Evolutionary conservation across 2,329 filamentous ascomycete species (phyloP), one percentile per base, ranked within the genome.

Genomic region (Apiospora sp.): DNA sequence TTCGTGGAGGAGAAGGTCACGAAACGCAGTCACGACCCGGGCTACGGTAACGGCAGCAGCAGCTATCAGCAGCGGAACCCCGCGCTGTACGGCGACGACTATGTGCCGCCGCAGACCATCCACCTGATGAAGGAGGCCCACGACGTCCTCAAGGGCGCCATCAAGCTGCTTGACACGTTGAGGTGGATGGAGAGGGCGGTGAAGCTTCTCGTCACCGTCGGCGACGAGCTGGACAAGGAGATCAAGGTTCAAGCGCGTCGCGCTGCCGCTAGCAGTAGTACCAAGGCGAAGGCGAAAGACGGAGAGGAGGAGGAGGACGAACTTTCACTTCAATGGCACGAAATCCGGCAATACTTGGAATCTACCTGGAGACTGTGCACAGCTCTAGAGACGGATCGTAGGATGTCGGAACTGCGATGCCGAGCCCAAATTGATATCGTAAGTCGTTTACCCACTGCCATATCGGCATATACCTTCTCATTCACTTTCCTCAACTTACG

Each of bases 41-140:
- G 46, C 10, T 27, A 58, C 22, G 27, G 43, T 16, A 69, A 46
- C 14, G 30, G 46, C 19, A n/a, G 34, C 14, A 48, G 67, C 68
- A 30, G 70, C 22, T n/a, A 49, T 16, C 51, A 70, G 16, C 24
- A 22, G 27, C 46, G 10, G 30, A 48, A 51, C 16, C 49, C 68
- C 27, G 43, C 70, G n/a, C 73, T 75, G n/a, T 77, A 74, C 14
- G 77, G 78, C 46, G 75, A 78, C 10, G 77, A 80, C 12, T 83
- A 81, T 75, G 82, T 83, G 0, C 83, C 82, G 3, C 84, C 84
- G 76, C 84, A 84, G 67, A 86, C 85, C 73, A 85, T 85, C 3
- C 82, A 84, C 68, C 80, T 86, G 24, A 86, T 86, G 85, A 86
- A 86, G 76, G 81, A 84, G 68, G 84, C 84, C 0, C 85, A 86